Percentiles rank a stretch among this genome's conserved stretches.
Conservation (phyloP, 805 yeast genomes). For the Phaffomyces opuntiae region DNA sequence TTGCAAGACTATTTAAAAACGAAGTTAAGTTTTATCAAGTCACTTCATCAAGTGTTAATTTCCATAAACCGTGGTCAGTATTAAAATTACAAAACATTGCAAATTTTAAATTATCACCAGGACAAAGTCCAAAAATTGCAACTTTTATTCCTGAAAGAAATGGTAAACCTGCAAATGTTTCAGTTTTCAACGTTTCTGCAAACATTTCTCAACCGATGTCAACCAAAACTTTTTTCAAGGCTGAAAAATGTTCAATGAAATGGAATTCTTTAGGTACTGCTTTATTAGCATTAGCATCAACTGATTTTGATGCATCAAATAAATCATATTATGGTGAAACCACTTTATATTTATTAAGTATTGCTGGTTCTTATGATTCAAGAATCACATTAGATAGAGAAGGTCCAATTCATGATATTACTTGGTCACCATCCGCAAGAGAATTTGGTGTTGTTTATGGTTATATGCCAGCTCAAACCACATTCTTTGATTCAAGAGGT, state of each 20-base stretch:
- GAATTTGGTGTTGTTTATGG: slow-evolving; percentile 98
- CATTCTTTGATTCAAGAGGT: slow-evolving; percentile 93
- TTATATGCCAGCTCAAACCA: slow-evolving; percentile 93
- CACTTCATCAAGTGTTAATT: slow-evolving; percentile 29
- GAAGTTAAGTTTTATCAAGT: slow-evolving; percentile 68
- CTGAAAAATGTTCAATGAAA: slow-evolving; percentile 83
- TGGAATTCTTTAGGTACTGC: slow-evolving; percentile 97
- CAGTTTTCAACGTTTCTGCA: slow-evolving; percentile 70
- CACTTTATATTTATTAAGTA: slow-evolving; percentile 81
- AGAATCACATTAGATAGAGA: slow-evolving; percentile 82
- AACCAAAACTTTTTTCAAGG: slow-evolving; percentile 87
- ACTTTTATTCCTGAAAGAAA: slow-evolving; percentile 80
- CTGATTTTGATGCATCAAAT: slow-evolving; percentile 92
- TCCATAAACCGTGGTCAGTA: slow-evolving; percentile 50
- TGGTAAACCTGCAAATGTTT: slow-evolving; percentile 86
- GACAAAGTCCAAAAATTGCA: slow-evolving; percentile 83
- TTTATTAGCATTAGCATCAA: slow-evolving; percentile 83
- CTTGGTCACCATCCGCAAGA: slow-evolving; percentile 94
- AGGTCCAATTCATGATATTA: slow-evolving; percentile 96
- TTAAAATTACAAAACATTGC: slow-evolving; percentile 48
- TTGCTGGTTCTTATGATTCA: slow-evolving; percentile 87
- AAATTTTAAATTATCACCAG: slow-evolving; percentile 73
- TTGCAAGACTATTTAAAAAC: slow-evolving; percentile 53
- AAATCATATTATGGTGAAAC: slow-evolving; percentile 97
- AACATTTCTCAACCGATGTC: slow-evolving; percentile 59